Evolutionary conservation across 768 basidiomycete species (phyloP), one percentile per base, ranked within the genome.

Genomic region (Filobasidium floriforme): DNA sequence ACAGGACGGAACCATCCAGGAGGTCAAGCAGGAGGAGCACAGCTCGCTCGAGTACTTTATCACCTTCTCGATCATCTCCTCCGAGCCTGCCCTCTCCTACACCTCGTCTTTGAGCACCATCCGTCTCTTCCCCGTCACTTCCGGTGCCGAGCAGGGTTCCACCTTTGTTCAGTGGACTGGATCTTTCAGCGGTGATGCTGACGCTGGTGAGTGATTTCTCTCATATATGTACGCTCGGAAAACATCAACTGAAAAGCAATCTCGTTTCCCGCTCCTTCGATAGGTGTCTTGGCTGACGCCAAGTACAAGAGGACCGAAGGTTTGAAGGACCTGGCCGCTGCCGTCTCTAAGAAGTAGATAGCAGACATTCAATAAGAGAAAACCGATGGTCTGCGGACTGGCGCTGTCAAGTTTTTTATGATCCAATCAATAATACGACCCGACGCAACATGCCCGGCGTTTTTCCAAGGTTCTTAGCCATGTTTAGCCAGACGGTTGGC

Each of bases 21-120:
- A 69, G 19, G 60, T 76, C 73, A 77, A 76, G 74, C 72, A 72
- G 66, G 76, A 77, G 66, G 76, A 73, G 64, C 72, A 73, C 71
- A 68, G 67, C 1, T 62, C 70, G 12, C 60, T 76, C 66, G 65
- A 73, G 52, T 73, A 76, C 73, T 72, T 67, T 44, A 71, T 77
- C 71, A 71, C 74, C 46, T 71, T 66, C 71, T 63, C 60, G 26
- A 61, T 73, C 69, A 70, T 77, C 68, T 68, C 73, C n/a, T 61
- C 73, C 29, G 59, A 69, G 22, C 76, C 73, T 7, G 63, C 75
- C 5, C 69, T 77, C 66, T 62, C 73, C 14, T 77, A 70, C 74
- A 72, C 75, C 14, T 76, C 75, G 40, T 70, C 72, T 52, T 63
- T 75, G 60, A 72, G 71, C 61, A 77, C 71, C 61, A 77, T 77